Base-by-base conservation (phyloP, 495 filamentous ascomycete species). In the Aspergillus baeticus region DNA sequence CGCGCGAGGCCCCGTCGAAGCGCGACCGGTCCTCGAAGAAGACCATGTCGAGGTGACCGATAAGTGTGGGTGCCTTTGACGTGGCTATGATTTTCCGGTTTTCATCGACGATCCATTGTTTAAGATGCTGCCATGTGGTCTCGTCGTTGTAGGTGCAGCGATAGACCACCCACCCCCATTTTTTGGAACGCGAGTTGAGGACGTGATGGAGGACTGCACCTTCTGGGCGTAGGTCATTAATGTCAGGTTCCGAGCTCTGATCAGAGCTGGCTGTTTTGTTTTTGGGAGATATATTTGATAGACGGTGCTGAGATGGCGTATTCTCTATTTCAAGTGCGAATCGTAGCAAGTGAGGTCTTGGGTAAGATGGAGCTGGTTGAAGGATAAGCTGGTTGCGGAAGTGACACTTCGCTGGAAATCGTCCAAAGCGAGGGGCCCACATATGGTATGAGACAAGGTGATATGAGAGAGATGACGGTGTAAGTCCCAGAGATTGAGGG, bases 111-210 rank as follows among this genome's bases (percentile, higher is more conserved):
- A 41, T 41, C 10, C 38, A 15, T 17, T 41, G 38, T 41, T 41
- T 41, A 2, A 41, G 38, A 17, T 8, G 38, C 38, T 41, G 38
- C 38, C 38, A 41, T 10, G 38, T 41, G 38, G n/a, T 15, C 38
- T 41, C 38, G n/a, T 41, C 38, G n/a, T 41, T 41, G 38, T 41
- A 41, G 38, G 38, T 18, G 38, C 38, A 41, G 38, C 38, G 38
- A 41, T 41, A 41, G 38, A 41, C 17, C 10, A 41, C 38, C 38
- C 38, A 29, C 26, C 26, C 26, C 38, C 38, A 41, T 17, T 41
- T 41, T 41, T 41, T 15, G 2, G 38, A 41, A 41, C 38, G 38
- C n/a, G 38, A 41, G 38, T 41, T 17, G 10, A 41, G 38, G 38
- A 41, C 38, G 11, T 3, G 10, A 17, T 41, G 2, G n/a, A 41